Conservation (phyloP, 2,329 filamentous ascomycete species). For the Monosporascus sp. region DNA sequence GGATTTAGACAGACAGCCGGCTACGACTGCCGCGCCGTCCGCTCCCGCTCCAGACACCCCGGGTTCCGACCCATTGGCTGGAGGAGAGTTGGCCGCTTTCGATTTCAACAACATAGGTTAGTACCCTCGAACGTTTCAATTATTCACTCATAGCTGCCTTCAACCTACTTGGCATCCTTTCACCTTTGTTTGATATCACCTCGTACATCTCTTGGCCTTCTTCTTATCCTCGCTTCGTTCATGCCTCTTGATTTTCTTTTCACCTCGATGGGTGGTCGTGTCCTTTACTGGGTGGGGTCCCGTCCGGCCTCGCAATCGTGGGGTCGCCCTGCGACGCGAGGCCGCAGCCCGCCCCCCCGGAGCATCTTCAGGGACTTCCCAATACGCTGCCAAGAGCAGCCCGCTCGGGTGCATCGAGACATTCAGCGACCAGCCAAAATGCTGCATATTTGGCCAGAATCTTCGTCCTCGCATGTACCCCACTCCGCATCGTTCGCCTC, state of each 20-base stretch:
- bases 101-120: constrained; percentile 26
- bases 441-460: neutral
- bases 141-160: neutral
- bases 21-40: constrained; percentile 20
- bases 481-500: neutral
- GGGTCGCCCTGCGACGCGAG: neutral
- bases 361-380: neutral
- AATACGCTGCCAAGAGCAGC: neutral
- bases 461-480: neutral
- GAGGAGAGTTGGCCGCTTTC: constrained; percentile 17
- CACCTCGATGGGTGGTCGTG: neutral
- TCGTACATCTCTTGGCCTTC: constrained; percentile 2
- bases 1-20: constrained; percentile 16
- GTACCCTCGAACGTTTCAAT: constrained; percentile 8
- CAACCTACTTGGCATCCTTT: no score
- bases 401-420: neutral
- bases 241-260: neutral
- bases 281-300: neutral
- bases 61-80: constrained; percentile 10
- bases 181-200: neutral
- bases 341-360: neutral
- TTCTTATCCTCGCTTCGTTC: neutral
- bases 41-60: constrained; percentile 2
- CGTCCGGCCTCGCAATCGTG: neutral
- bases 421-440: neutral